Percentiles rank a stretch among this genome's conserved stretches.
Conservation (phyloP, 495 filamentous ascomycete genomes). For the Hypoxylon trugodes region DNA sequence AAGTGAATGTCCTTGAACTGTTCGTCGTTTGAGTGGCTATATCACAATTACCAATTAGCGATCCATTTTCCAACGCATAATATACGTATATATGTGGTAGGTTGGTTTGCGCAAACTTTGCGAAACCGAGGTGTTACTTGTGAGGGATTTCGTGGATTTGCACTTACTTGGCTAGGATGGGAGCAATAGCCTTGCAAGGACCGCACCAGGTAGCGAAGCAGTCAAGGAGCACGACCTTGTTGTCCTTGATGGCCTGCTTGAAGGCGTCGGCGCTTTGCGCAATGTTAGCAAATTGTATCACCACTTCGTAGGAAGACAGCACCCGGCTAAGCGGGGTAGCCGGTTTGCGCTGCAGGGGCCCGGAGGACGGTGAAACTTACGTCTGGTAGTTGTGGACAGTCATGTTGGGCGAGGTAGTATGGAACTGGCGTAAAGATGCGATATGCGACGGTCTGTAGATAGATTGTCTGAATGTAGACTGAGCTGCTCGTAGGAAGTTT, state of each 20-base stretch:
- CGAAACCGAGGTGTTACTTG: neutral
- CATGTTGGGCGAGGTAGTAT: slow-evolving; percentile 54
- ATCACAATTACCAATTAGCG: neutral
- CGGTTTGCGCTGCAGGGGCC: neutral
- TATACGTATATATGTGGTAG: neutral
- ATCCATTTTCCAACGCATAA: neutral
- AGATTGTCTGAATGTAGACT: slow-evolving; percentile 36
- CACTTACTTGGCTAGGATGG: slow-evolving; percentile 70
- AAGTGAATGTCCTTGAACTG: slow-evolving; percentile 65
- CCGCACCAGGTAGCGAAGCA: slow-evolving; percentile 93
- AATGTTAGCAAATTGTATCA: slow-evolving; percentile 19
- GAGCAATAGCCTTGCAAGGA: slow-evolving; percentile 91
- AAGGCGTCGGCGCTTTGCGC: slow-evolving; percentile 68
- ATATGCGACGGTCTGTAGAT: slow-evolving; percentile 38
- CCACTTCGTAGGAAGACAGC: neutral
- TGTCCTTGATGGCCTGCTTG: slow-evolving; percentile 59
- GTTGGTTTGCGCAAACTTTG: neutral
- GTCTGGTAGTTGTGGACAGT: slow-evolving; percentile 52
- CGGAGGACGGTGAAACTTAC: slow-evolving; percentile 41
- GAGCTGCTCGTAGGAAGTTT: slow-evolving; percentile 30
- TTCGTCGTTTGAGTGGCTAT: slow-evolving; percentile 33
- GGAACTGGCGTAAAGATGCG: slow-evolving; percentile 46
- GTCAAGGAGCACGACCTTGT: slow-evolving; percentile 79
- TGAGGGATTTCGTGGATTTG: slow-evolving; percentile 23
- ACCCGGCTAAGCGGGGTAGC: slow-evolving; percentile 9